Percentiles rank a stretch among this genome's conserved stretches.
These are phyloP conservation scores for Dendrobium huoshanense DNA, from an alignment of 106 monocot species.

Conservation along the genomic window DNA sequence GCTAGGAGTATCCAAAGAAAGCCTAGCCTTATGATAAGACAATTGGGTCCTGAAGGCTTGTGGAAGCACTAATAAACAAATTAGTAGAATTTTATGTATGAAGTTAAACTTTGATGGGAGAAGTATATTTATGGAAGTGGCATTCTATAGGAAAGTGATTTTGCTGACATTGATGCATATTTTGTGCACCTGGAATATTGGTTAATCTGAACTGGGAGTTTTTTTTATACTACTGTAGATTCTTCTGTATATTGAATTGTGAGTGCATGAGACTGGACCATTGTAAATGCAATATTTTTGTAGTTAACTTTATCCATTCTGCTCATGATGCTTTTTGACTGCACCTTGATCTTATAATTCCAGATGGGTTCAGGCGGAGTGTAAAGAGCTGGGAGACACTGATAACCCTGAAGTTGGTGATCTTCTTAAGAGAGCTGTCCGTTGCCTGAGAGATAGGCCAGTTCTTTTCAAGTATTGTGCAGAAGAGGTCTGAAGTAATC, in stretches of 20 bases:
- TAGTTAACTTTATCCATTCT: not conserved
- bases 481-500: slow-evolving; percentile 65
- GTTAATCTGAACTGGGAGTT: not conserved
- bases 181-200: not conserved
- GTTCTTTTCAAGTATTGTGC: slow-evolving; percentile 98
- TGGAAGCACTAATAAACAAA: not conserved
- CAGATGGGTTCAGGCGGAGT: slow-evolving; percentile 99
- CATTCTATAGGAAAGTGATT: not conserved
- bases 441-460: slow-evolving; percentile 87
- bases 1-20: not conserved
- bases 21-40: not conserved
- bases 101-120: not conserved
- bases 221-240: not conserved
- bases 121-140: not conserved
- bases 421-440: slow-evolving; percentile 78
- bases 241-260: not conserved
- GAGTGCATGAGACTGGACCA: not conserved
- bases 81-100: not conserved
- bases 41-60: not conserved
- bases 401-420: slow-evolving; percentile 95
- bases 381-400: slow-evolving; percentile 88
- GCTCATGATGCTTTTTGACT: not conserved
- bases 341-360: not conserved
- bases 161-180: not conserved
- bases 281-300: not conserved